Conservation (phyloP, 352 stramenopile species). For the Phytophthora sojae region DNA sequence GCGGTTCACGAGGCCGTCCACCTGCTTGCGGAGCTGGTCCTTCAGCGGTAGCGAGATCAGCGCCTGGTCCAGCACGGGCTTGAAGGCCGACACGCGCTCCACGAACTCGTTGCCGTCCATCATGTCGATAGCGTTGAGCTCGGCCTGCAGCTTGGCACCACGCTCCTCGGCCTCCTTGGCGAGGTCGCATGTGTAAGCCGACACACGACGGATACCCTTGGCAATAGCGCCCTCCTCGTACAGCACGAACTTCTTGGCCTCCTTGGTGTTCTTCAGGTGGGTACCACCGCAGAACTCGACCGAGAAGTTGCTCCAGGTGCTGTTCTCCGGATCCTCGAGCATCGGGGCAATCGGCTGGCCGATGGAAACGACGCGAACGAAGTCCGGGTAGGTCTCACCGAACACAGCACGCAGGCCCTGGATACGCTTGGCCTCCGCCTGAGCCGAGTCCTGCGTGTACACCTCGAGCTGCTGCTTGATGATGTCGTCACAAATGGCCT, state of each 20-base stretch:
- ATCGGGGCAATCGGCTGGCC: slow-evolving; percentile 82
- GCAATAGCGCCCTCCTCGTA: slow-evolving; percentile 97
- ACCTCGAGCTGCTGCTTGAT: slow-evolving; percentile 94
- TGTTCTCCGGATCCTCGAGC: slow-evolving; percentile 90
- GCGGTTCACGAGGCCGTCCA: slow-evolving; percentile 76
- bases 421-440: slow-evolving; percentile 95
- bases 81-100: slow-evolving; percentile 91
- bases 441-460: slow-evolving; percentile 92
- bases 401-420: slow-evolving; percentile 98
- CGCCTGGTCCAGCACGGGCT: slow-evolving; percentile 87
- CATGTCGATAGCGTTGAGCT: slow-evolving; percentile 82
- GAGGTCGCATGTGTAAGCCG: slow-evolving; percentile 92
- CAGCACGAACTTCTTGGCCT: slow-evolving; percentile 97
- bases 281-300: slow-evolving; percentile 99
- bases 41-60: slow-evolving; percentile 94
- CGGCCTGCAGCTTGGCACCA: slow-evolving; percentile 80
- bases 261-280: slow-evolving; percentile 96
- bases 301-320: slow-evolving; percentile 92
- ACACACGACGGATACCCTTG: slow-evolving; percentile 98
- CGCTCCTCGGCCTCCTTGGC: slow-evolving; percentile 90
- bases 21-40: slow-evolving; percentile 80
- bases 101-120: slow-evolving; percentile 79
- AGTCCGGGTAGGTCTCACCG: slow-evolving; percentile 99
- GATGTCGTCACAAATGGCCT: slow-evolving; percentile 89
- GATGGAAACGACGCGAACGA: slow-evolving; percentile 97